Base-by-base conservation (phyloP, 208 protist species). In the Leishmania martiniquensis region DNA sequence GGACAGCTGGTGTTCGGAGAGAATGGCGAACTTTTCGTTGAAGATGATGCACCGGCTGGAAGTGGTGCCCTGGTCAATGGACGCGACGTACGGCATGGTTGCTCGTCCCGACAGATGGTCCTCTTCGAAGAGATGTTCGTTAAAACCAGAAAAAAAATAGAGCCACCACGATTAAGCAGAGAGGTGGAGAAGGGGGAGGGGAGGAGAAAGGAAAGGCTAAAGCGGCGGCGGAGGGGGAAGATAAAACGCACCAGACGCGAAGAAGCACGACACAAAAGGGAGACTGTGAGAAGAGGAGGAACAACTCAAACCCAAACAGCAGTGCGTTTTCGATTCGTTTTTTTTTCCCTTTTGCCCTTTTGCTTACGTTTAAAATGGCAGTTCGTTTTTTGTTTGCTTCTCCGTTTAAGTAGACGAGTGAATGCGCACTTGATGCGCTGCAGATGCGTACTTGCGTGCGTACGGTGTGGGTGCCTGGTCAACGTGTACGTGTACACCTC, bases 61-160 rank as follows among this genome's bases (percentile, higher is more conserved):
- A 34, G 97, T 98, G 12, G 98, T 99, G 44, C 98, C 98, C 70
- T 99, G 95, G 84, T 99, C 98, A 63, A 99, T 78, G 5, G 97
- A 77, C 7, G 87, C 96, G 32, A 98, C 82, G 75, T 90, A 97
- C 62, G 84, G 87, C 92, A 95, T 94, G 13, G 74, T 59, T 34
- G 60, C 29, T 77, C 6, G 63, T 81, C n/a, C 20, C n/a, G 1
- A 15, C 9, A 2, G 32, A 22, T 25, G 66, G 49, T 10, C 34
- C 25, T 52, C 7, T 39, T 4, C 6, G 66, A 10, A 12, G 39
- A 13, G 34, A n/a, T 47, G 0, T 10, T 47, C 25, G 12, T 10
- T n/a, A n/a, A n/a, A n/a, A n/a, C n/a, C n/a, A n/a, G n/a, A n/a
- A n/a, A n/a, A 29, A 45, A 20, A 45, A 68, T 47, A 42, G 7